phyloP scores from a whole-genome alignment of 257 asterid species.

The Mitragyna speciosa region DNA sequence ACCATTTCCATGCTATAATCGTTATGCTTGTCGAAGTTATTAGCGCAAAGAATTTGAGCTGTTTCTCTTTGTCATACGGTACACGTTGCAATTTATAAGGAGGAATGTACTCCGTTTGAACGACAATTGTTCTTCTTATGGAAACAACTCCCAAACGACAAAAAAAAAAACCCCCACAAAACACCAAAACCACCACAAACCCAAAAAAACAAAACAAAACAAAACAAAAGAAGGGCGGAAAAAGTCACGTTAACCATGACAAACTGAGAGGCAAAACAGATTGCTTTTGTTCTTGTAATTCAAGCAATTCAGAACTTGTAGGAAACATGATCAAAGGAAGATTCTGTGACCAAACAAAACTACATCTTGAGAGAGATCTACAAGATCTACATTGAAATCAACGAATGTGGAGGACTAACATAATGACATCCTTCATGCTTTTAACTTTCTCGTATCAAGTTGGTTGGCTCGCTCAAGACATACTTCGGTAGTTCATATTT shows the following conservation, averaged over 20 bases:
- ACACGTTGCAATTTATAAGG: neutral
- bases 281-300: neutral
- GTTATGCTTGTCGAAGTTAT: neutral
- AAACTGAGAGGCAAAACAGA: neutral
- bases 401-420: neutral
- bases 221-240: neutral
- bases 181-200: neutral
- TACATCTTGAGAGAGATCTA: neutral
- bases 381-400: constrained; percentile 11
- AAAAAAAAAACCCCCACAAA: no score
- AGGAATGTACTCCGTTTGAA: no score
- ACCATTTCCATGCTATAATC: neutral
- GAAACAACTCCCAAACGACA: no score
- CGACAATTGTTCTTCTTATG: no score
- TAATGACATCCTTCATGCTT: neutral
- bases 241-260: neutral
- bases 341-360: neutral
- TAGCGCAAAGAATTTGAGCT: neutral
- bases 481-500: constrained; percentile 77
- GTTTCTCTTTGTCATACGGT: neutral
- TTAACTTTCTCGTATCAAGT: constrained; percentile 54
- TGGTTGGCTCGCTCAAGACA: constrained; percentile 76
- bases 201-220: neutral
- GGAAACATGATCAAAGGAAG: neutral
- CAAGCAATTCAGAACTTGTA: neutral